These are phyloP conservation scores for Fallopia convolvulus DNA, from an alignment of 148 eudicot species.

Conservation along the genomic window DNA sequence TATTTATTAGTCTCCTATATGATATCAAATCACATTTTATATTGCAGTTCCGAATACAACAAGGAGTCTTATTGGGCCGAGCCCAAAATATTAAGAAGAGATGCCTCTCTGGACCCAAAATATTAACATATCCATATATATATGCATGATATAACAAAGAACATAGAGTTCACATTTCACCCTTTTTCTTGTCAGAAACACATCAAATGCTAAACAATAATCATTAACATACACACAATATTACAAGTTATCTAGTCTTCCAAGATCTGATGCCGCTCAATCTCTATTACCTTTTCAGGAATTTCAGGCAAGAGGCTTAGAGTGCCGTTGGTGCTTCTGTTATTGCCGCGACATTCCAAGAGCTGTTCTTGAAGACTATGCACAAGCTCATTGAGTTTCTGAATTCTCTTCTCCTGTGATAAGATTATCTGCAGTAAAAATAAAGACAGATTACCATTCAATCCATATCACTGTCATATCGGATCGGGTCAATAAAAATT, in stretches of 20 bases:
- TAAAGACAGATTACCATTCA: neutral
- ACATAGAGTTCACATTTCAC: no score
- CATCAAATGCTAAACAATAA: neutral
- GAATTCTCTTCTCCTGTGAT: conserved; percentile 90
- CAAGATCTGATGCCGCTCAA: conserved; percentile 52
- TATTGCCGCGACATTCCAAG: conserved; percentile 46
- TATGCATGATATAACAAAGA: neutral
- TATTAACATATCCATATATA: neutral
- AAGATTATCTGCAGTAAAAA: conserved; percentile 54
- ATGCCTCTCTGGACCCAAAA: neutral
- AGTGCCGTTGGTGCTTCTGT: conserved; percentile 36
- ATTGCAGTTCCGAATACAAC: neutral
- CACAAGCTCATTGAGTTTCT: conserved; percentile 69
- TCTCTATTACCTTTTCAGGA: conserved; percentile 50
- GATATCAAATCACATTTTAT: no score
- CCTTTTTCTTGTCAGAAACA: neutral
- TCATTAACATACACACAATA: neutral
- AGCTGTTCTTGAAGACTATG: conserved; percentile 60
- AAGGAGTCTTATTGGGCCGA: neutral
- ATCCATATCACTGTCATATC: neutral
- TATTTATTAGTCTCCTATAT: neutral
- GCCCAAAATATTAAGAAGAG: neutral
- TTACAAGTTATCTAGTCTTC: conserved; percentile 37
- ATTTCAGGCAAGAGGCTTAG: conserved; percentile 23
- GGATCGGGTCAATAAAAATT: neutral